These are phyloP conservation scores for Trapa incisa DNA, from an alignment of 345 rosid species.

Conservation along the genomic window DNA sequence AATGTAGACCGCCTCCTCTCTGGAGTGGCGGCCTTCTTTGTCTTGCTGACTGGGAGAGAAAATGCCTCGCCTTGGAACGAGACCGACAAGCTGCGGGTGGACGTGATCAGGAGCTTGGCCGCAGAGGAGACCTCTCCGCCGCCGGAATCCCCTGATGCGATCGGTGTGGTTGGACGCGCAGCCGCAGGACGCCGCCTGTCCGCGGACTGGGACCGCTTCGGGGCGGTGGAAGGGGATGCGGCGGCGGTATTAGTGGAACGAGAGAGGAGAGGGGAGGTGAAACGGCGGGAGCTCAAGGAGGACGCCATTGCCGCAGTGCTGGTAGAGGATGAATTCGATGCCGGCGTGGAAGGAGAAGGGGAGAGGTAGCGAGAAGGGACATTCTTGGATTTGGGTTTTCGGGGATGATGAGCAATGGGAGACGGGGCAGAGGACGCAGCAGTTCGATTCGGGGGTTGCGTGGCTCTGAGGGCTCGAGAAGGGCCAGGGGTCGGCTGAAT, in stretches of 20 bases:
- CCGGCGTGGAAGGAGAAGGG: slow-evolving; percentile 44
- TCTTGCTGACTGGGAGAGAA: slow-evolving; percentile 73
- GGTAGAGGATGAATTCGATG: slow-evolving; percentile 6
- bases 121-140: slow-evolving; percentile 38
- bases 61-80: slow-evolving; percentile 90
- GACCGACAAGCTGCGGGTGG: slow-evolving; percentile 79
- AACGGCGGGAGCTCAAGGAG: slow-evolving; percentile 33
- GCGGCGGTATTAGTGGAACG: slow-evolving; percentile 33
- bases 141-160: slow-evolving; percentile 23
- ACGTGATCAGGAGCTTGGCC: slow-evolving; percentile 61
- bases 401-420: slow-evolving; percentile 2
- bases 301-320: slow-evolving; percentile 17
- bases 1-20: slow-evolving; percentile 50
- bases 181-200: slow-evolving; percentile 44
- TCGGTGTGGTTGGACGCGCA: slow-evolving; percentile 18
- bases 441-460: not conserved
- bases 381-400: slow-evolving; percentile 62
- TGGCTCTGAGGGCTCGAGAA: not conserved
- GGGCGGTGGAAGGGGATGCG: slow-evolving; percentile 25
- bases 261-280: slow-evolving; percentile 47
- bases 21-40: slow-evolving; percentile 47
- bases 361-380: slow-evolving; percentile 86
- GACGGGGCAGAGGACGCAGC: not conserved
- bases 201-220: slow-evolving; percentile 73
- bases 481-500: not conserved